Evolutionary conservation across 140 eudicot species (phyloP).

Genomic region (Anethum foeniculum): DNA sequence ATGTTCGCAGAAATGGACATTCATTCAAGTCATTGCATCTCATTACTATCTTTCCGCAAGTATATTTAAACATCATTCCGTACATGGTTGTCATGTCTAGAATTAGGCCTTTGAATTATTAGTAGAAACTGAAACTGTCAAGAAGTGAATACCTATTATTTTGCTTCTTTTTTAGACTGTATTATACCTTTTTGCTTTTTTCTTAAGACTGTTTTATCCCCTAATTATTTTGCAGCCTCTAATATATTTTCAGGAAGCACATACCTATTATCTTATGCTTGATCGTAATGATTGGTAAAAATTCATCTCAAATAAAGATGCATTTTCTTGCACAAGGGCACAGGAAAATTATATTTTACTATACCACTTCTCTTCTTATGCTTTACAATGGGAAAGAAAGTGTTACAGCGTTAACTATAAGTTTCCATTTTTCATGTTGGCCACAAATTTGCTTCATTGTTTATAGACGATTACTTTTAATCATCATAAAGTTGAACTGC

Average conservation of each 20-base stretch:
- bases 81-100: background rate
- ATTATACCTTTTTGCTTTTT: background rate
- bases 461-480: background rate
- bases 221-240: background rate
- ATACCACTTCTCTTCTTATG: background rate
- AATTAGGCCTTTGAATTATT: background rate
- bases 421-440: background rate
- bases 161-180: background rate
- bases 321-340: background rate
- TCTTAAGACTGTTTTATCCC: background rate
- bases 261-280: background rate
- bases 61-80: background rate
- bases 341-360: background rate
- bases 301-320: background rate
- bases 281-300: background rate
- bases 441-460: background rate
- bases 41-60: background rate
- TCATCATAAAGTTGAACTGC: background rate
- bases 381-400: background rate
- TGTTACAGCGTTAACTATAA: background rate
- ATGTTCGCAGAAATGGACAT: background rate
- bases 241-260: background rate
- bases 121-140: background rate
- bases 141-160: background rate
- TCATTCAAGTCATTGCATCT: background rate